Conservation (phyloP, 192 early-diverging fungal genomes). For the Coemansia sp. region DNA sequence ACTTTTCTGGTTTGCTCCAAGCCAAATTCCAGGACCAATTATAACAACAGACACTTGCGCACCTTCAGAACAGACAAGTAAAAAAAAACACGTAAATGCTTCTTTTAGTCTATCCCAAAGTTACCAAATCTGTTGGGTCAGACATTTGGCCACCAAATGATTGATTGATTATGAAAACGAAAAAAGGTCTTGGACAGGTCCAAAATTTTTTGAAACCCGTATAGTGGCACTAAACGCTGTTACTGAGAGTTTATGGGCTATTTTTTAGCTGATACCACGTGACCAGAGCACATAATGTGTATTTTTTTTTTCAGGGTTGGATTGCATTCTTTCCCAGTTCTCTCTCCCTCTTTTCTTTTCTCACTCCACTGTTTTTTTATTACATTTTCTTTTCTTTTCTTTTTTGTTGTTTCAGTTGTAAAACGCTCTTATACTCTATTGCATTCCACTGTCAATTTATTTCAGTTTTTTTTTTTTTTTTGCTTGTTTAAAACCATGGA, state of each 20-base stretch:
- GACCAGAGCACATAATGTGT: background rate
- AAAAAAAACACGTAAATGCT: background rate
- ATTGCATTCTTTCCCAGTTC: background rate
- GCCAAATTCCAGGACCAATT: slow-evolving; percentile 1
- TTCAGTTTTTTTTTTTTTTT: background rate
- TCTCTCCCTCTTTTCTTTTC: background rate
- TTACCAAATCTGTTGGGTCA: background rate
- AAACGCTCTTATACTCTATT: background rate
- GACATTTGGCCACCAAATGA: background rate
- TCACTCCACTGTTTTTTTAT: background rate
- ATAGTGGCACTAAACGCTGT: too few species aligned
- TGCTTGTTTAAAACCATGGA: slow-evolving; percentile 57
- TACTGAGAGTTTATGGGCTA: background rate
- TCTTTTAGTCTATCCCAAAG: background rate
- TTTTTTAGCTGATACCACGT: background rate
- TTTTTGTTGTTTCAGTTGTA: background rate
- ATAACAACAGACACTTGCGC: background rate
- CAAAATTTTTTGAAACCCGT: too few species aligned
- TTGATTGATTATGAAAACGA: background rate
- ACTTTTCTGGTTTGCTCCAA: background rate
- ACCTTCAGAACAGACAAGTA: background rate
- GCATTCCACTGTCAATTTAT: too few species aligned
- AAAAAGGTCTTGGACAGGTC: background rate
- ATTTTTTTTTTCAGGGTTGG: background rate
- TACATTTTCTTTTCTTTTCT: background rate